Percentiles rank a stretch among this genome's conserved stretches.
These are phyloP conservation scores for Dacryopinax primogenitus DNA, from an alignment of 768 basidiomycete species.

Conservation along the genomic window DNA sequence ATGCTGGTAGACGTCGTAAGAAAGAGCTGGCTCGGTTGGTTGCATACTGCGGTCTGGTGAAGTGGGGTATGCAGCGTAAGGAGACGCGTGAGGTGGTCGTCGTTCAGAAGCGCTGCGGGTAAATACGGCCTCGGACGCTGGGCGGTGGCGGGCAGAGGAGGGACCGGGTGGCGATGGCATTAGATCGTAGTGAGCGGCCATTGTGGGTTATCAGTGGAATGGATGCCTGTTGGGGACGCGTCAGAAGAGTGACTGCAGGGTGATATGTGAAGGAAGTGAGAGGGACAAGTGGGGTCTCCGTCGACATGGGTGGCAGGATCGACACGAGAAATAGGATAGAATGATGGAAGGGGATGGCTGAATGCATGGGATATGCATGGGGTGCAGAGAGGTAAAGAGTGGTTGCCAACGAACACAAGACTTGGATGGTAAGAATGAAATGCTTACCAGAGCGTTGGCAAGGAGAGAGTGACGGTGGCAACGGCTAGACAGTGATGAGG, in stretches of 20 bases:
- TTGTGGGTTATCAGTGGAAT: neutral
- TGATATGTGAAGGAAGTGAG: neutral
- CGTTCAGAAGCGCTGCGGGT: neutral
- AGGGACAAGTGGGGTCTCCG: neutral
- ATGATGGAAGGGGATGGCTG: neutral
- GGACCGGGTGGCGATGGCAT: neutral
- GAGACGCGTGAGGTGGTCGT: neutral
- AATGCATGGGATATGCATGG: neutral
- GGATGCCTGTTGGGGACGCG: neutral
- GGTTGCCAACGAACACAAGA: constrained; percentile 5
- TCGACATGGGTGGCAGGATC: too few relatives aligned
- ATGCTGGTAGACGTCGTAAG: constrained; percentile 60
- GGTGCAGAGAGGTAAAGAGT: neutral
- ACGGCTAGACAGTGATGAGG: neutral
- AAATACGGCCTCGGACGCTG: constrained; percentile 1
- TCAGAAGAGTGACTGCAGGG: neutral
- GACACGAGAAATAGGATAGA: neutral
- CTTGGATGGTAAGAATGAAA: neutral
- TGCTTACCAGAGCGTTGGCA: neutral
- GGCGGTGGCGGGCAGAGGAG: neutral
- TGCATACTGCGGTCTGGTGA: neutral
- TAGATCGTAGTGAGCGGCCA: neutral
- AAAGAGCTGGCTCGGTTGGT: neutral
- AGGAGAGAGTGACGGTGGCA: neutral
- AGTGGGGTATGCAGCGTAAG: neutral